Conservation (phyloP, 495 filamentous ascomycete species). For the Podospora pseudoanserina region DNA sequence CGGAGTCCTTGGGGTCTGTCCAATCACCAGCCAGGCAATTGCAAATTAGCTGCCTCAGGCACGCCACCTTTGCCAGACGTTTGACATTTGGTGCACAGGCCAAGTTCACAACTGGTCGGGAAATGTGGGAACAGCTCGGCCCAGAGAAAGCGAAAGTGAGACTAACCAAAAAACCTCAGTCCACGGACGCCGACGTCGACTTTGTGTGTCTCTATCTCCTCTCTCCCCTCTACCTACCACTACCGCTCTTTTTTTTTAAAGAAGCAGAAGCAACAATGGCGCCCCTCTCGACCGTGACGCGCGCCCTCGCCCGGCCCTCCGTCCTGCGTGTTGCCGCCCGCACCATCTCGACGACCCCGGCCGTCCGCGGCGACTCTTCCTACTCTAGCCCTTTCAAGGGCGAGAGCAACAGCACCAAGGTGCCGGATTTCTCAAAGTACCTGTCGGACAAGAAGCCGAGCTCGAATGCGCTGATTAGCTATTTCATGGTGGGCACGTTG, state of each 20-base stretch:
- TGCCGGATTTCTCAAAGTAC: constrained; percentile 91
- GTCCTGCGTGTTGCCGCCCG: constrained; percentile 36
- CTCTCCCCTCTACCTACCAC: constrained; percentile 4
- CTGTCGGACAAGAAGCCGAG: constrained; percentile 58
- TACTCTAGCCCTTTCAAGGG: constrained; percentile 59
- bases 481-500: constrained; percentile 98
- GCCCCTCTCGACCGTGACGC: constrained; percentile 45
- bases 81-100: constrained; percentile 4
- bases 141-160: constrained; percentile 25
- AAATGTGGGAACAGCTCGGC: constrained; percentile 38
- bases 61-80: constrained; percentile 7
- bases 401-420: constrained; percentile 56
- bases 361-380: constrained; percentile 34
- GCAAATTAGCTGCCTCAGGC: constrained; percentile 32
- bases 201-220: neutral
- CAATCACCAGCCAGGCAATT: constrained; percentile 31
- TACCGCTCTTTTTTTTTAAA: neutral
- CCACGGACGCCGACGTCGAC: constrained; percentile 11
- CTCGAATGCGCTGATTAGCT: constrained; percentile 81
- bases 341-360: constrained; percentile 45
- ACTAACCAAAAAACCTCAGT: constrained; percentile 11
- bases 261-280: constrained; percentile 36
- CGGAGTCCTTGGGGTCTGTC: constrained; percentile 16
- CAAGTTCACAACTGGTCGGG: constrained; percentile 16
- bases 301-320: constrained; percentile 44